Conservation (phyloP, 768 basidiomycete genomes). For the Tricholoma terreum region DNA sequence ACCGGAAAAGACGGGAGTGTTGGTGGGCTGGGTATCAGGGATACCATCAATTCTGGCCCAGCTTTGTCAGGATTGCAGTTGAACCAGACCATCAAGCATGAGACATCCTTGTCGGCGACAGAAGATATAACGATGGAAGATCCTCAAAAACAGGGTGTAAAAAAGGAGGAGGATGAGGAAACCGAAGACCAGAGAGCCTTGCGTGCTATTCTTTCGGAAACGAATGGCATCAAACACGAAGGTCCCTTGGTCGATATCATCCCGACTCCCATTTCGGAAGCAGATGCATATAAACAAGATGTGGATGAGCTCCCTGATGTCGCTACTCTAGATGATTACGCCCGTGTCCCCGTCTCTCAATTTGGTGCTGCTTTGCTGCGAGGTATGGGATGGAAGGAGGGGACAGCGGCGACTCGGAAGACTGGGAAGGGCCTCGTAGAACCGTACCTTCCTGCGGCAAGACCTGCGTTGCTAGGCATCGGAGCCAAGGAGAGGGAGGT, state of each 20-base stretch:
- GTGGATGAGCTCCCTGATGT: constrained; percentile 73
- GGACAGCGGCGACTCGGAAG: constrained; percentile 64
- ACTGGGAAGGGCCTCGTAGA: constrained; percentile 62
- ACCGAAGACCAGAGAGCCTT: constrained; percentile 81
- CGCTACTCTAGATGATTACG: constrained; percentile 82
- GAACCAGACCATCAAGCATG: constrained; percentile 27
- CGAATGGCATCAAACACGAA: constrained; percentile 37
- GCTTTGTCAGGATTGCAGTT: constrained; percentile 66
- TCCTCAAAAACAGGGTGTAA: too few relatives aligned
- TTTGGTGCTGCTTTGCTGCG: constrained; percentile 92
- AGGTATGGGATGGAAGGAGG: constrained; percentile 97
- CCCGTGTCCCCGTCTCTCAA: constrained; percentile 84
- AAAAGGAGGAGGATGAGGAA: constrained; percentile 40
- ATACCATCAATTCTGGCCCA: constrained; percentile 75
- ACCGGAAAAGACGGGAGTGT: constrained; percentile 71
- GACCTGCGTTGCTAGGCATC: constrained; percentile 87
- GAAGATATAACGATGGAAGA: constrained; percentile 24
- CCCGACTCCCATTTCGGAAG: constrained; percentile 63
- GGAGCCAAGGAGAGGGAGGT: constrained; percentile 87
- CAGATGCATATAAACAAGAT: constrained; percentile 83
- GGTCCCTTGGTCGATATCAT: constrained; percentile 61
- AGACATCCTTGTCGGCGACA: constrained; percentile 17
- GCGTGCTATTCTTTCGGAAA: constrained; percentile 68
- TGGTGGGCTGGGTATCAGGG: constrained; percentile 72
- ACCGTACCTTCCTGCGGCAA: constrained; percentile 76